These are phyloP conservation scores for Mycena pura DNA, from an alignment of 768 basidiomycete genomes.

Conservation along the genomic window DNA sequence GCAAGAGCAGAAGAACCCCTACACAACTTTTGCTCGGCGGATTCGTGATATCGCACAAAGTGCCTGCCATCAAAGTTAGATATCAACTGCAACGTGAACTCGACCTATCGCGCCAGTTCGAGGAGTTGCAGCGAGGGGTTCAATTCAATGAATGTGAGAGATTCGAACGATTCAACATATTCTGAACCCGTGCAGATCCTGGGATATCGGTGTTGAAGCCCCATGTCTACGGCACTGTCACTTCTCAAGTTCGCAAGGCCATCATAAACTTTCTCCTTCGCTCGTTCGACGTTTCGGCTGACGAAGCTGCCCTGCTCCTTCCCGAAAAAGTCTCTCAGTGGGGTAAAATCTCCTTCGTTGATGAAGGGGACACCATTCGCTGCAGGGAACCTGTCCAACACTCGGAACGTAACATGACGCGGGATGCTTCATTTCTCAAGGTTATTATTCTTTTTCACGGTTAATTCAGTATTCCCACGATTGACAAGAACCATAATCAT, in stretches of 20 bases:
- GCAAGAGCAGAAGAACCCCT: neutral
- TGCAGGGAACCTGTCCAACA: neutral
- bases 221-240: neutral
- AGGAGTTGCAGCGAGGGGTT: neutral
- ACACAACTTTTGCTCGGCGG: neutral
- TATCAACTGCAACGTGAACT: neutral
- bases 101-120: neutral
- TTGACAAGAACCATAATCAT: neutral
- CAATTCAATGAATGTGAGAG: neutral
- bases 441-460: neutral
- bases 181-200: neutral
- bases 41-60: neutral
- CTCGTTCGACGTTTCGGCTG: neutral
- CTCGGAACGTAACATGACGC: neutral
- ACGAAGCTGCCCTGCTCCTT: neutral
- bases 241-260: neutral
- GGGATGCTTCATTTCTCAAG: neutral
- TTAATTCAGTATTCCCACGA: neutral
- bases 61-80: neutral
- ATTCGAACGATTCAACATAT: neutral
- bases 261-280: neutral
- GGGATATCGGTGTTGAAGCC: neutral
- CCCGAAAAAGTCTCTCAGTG: neutral
- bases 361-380: neutral
- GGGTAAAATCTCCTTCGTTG: neutral